Percentiles rank a stretch among this genome's conserved stretches.
Conservation (phyloP, 768 basidiomycete genomes). For the Rhodotorula toruloides region DNA sequence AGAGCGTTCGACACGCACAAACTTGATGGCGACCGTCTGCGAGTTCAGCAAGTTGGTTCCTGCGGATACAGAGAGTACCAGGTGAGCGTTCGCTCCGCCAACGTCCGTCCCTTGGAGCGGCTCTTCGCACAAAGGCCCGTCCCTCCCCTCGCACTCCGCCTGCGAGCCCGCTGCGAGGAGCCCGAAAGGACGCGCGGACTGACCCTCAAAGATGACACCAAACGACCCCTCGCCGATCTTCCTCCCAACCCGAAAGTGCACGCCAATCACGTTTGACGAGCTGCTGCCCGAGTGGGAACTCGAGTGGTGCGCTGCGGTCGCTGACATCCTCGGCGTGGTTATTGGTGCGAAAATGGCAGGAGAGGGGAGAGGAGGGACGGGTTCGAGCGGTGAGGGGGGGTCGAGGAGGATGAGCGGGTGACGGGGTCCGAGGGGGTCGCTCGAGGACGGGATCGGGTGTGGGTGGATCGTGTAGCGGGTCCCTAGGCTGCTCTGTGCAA, state of each 20-base stretch:
- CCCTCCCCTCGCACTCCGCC: not conserved
- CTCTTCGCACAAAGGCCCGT: no score
- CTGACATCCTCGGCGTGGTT: not conserved
- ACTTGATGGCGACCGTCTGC: conserved; percentile 99
- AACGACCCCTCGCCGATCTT: conserved; percentile 99
- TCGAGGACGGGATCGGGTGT: no score
- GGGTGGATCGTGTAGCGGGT: no score
- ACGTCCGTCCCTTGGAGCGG: no score
- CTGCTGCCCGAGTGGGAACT: not conserved
- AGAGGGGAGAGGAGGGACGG: not conserved
- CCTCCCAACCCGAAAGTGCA: conserved; percentile 96
- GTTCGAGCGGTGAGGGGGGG: no score
- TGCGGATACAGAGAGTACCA: conserved; percentile 47
- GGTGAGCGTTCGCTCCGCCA: no score
- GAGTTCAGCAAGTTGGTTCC: conserved; percentile 97
- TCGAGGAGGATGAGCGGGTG: not conserved
- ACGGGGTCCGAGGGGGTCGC: not conserved
- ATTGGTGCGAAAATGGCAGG: conserved; percentile 43
- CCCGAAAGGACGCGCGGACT: conserved; percentile 34
- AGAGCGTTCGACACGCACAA: conserved; percentile 61
- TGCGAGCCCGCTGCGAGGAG: not conserved
- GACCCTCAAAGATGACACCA: conserved; percentile 94
- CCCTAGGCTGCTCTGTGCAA: no score
- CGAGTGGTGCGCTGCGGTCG: not conserved
- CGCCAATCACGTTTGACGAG: conserved; percentile 49